phyloP scores from a whole-genome alignment of 805 yeast species.

The Priceomyces haplophilus region DNA sequence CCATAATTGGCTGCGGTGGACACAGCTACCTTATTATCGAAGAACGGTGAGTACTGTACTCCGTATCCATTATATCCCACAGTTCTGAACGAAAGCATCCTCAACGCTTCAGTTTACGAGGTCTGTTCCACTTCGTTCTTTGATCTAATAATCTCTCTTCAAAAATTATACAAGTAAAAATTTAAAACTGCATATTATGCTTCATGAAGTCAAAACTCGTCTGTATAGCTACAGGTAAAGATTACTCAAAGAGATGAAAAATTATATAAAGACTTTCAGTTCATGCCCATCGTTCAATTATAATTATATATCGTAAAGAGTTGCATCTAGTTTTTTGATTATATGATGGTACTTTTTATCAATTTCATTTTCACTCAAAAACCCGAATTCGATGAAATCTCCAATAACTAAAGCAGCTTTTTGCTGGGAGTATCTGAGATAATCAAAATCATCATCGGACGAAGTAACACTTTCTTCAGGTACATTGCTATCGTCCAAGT shows the following conservation, averaged over 20 bases:
- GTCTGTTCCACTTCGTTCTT: background rate
- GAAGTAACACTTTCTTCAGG: constrained; percentile 34
- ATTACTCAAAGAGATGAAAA: too few species aligned
- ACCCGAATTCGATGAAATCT: constrained; percentile 63
- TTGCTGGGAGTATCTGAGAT: constrained; percentile 68
- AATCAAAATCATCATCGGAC: constrained; percentile 68
- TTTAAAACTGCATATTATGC: background rate
- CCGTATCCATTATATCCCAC: constrained; percentile 83
- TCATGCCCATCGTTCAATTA: background rate
- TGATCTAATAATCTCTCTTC: background rate
- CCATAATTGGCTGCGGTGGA: constrained; percentile 93
- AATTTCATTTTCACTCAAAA: constrained; percentile 34
- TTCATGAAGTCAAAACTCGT: too few species aligned
- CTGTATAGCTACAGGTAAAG: too few species aligned
- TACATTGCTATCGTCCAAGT: constrained; percentile 21
- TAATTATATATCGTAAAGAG: constrained; percentile 16
- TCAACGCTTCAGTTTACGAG: background rate
- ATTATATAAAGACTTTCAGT: too few species aligned
- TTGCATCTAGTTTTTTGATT: constrained; percentile 43
- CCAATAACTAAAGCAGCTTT: constrained; percentile 73
- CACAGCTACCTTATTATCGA: constrained; percentile 84
- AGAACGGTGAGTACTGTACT: constrained; percentile 86
- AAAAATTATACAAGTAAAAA: background rate
- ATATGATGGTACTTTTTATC: constrained; percentile 18
- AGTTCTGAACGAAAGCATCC: constrained; percentile 72